Base-by-base conservation (phyloP, 805 yeast species). In the Wickerhamomyces chambardii region DNA sequence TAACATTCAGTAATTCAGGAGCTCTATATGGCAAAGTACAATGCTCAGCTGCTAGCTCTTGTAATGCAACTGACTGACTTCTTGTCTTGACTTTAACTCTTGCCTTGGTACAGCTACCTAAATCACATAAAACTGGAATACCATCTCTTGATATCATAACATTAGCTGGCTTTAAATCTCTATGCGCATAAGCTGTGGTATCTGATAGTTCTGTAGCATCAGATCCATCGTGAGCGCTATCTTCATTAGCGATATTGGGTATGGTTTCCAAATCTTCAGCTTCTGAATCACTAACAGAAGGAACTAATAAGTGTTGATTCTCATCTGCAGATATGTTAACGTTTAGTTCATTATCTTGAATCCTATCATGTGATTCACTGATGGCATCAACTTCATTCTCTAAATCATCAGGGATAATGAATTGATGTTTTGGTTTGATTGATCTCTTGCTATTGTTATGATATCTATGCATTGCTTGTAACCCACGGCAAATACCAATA, bases 121-220 rank as follows among this genome's bases (percentile, higher is more conserved):
- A 61, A 51, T 90, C 96, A 46, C 84, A 78, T 30, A 90, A 61
- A 7, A 89, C 86, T 0, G 95, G 94, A 12, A 70, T 53, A 3
- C 85, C 86, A 40, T 78, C 82, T 30, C 76, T 70, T 1, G 84
- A 68, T 5, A 87, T 59, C 89, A 89, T 80, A 15, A 87, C 73
- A 51, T 85, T 89, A 2, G 92, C 94, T 0, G 97, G 96, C 51
- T 85, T 89, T 37, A 89, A 61, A 53, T 89, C 96, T 37, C 87
- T 61, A 55, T 89, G 97, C 0, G 95, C 90, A 54, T 72, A 86
- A 4, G 90, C 82, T 4, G 70, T 63, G 4, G 72, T 59, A 36
- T 75, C 81, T 19, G 66, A 64, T 34, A 78, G 46, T 39, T 76
- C 80, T 1, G 81, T 73, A 3, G 51, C 66, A 17, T 37, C 32